Evolutionary conservation across 352 stramenopile genomes (phyloP).

Genomic region (Pelagophyceae sp.): DNA sequence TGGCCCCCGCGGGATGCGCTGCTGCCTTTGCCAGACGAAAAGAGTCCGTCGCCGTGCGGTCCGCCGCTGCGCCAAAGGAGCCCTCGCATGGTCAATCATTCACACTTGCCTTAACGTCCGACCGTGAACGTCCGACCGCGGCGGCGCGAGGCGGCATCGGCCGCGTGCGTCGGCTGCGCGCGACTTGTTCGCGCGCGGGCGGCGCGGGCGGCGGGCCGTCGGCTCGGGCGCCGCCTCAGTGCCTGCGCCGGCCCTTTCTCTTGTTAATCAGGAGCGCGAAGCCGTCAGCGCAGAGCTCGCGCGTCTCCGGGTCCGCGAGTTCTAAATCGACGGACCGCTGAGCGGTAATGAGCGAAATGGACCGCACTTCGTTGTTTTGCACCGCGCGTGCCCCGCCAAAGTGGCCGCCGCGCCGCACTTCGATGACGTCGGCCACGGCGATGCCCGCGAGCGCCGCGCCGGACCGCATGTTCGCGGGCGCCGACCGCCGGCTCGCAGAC

Average conservation of each 20-base stretch:
- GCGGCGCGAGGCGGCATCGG: neutral
- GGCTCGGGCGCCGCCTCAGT: too few species aligned
- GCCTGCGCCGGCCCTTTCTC: neutral
- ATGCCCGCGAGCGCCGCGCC: neutral
- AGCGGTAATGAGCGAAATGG: neutral
- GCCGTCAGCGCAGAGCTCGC: conserved; percentile 10
- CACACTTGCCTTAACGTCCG: too few species aligned
- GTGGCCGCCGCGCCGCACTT: neutral
- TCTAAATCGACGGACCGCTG: neutral
- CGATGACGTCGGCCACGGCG: neutral
- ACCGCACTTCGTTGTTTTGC: neutral
- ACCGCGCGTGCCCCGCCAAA: neutral
- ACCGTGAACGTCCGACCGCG: too few species aligned
- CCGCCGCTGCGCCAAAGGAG: too few species aligned
- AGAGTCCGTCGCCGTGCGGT: too few species aligned
- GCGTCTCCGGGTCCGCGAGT: conserved; percentile 1
- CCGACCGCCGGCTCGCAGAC: neutral
- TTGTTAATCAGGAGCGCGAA: neutral
- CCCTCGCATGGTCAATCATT: too few species aligned
- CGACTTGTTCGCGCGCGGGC: too few species aligned
- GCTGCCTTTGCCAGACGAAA: too few species aligned
- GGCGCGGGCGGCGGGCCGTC: too few species aligned
- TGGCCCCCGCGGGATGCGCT: too few species aligned
- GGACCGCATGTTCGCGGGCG: neutral
- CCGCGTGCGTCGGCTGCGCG: neutral